Evolutionary conservation across 2,329 filamentous ascomycete genomes (phyloP), one percentile per base, ranked within the genome.

Genomic region (Alternaria postmessia): DNA sequence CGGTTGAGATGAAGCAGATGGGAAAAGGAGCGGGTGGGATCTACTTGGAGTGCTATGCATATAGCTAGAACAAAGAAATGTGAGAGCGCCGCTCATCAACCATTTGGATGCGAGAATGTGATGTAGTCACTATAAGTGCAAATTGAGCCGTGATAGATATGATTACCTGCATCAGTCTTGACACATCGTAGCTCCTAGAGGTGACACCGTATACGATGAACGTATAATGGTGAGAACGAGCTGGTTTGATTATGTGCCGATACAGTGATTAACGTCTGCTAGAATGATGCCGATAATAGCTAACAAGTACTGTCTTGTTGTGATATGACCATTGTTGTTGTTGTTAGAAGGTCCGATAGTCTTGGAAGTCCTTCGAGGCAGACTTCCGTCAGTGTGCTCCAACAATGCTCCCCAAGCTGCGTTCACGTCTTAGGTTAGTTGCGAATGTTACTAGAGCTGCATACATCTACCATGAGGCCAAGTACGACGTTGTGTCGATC

Each of bases 351-450:
- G 78, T 2, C 75, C 79, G 41, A 85, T 80, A 8, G 78, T 80
- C 52, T 75, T 77, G 1, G 83, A 82, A 52, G 81, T 81, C 51
- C 81, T 81, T 3, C 91, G 69, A 0, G 85, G 86, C 1, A 88
- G 75, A 1, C 81, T 72, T 9, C 78, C 75, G 12, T 81, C 79
- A 0, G 64, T 70, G 56, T 87, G 87, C 69, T 85, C 85, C 8
- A 85, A 63, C 5, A 81, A 60, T 0, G 81, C 78, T 16, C 76
- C 78, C 0, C 78, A 78, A 12, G 77, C 78, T 20, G 78, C 76
- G 26, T 78, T 80, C 12, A 80, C 66, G 38, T 79, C 71, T 9
- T 80, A 73, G 47, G 81, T 81, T 11, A 78, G 68, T 58, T 5
- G 71, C 67, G 58, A 79, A 78, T 22, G 9, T 8, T 61, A 80